phyloP scores from a whole-genome alignment of 768 basidiomycete species.

The Amanita polypyramis region DNA sequence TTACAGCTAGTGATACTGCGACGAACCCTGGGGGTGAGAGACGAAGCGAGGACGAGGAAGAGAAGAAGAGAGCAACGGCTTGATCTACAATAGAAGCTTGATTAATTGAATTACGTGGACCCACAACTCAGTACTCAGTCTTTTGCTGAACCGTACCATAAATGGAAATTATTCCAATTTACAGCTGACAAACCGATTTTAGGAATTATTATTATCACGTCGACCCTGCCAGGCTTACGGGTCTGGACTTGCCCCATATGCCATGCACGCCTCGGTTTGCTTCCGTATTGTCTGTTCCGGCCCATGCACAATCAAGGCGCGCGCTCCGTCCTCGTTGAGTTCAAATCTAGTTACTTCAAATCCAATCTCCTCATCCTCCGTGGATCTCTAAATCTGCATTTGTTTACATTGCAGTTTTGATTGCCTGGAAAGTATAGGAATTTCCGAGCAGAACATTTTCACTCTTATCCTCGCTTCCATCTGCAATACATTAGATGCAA shows the following conservation, averaged over 20 bases:
- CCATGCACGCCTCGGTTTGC: slow-evolving; percentile 15
- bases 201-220: slow-evolving; percentile 4
- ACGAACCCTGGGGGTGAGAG: slow-evolving; percentile 16
- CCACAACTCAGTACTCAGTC: slow-evolving; percentile 9
- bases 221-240: slow-evolving; percentile 3
- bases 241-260: not conserved
- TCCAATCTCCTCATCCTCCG: slow-evolving; percentile 1
- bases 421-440: slow-evolving; percentile 2
- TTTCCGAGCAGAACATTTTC: slow-evolving; percentile 1
- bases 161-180: not conserved
- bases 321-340: not conserved
- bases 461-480: not conserved
- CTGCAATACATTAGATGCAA: not conserved
- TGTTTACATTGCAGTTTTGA: not conserved
- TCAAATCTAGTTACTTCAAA: slow-evolving; percentile 4
- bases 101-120: slow-evolving; percentile 13
- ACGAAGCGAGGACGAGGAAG: slow-evolving; percentile 27
- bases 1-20: slow-evolving; percentile 12
- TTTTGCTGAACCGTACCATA: not conserved
- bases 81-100: slow-evolving; percentile 12
- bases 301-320: not conserved
- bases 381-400: slow-evolving; percentile 2
- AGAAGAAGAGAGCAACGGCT: slow-evolving; percentile 42
- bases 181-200: not conserved
- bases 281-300: slow-evolving; percentile 18